Conservation (phyloP, 108 stramenopile genomes). For the Conticribra guillardii region DNA sequence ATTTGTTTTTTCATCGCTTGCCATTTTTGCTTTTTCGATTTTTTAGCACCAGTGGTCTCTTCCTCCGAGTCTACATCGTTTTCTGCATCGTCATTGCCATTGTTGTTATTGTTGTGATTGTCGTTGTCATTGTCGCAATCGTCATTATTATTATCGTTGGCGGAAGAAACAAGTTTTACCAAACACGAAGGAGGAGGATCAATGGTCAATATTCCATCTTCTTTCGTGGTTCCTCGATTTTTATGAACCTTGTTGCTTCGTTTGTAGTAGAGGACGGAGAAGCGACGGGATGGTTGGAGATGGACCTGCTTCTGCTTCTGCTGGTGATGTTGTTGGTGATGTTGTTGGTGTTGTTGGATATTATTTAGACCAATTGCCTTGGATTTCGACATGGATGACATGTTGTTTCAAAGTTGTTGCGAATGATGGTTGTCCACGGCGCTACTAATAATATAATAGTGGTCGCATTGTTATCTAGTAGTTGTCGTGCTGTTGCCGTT, state of each 20-base stretch:
- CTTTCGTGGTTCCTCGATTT: constrained; percentile 51
- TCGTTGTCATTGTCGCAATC: constrained; percentile 17
- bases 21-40: neutral
- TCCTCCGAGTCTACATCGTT: constrained; percentile 19
- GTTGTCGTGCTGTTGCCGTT: no score
- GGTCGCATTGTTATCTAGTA: no score
- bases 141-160: constrained; percentile 25
- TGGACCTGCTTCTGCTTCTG: no score
- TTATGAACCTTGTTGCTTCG: constrained; percentile 75
- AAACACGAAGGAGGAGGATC: constrained; percentile 31
- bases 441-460: no score
- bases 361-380: no score
- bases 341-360: no score
- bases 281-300: no score
- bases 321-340: no score
- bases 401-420: no score
- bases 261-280: constrained; percentile 83
- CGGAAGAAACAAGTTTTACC: neutral
- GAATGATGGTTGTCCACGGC: no score
- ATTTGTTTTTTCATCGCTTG: no score
- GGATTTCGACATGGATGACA: no score
- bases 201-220: constrained; percentile 65
- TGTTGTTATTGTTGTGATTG: constrained; percentile 5
- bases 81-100: constrained; percentile 12
- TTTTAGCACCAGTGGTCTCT: constrained; percentile 1